phyloP scores from a whole-genome alignment of 805 yeast species.

The Candida rishiriensis region DNA sequence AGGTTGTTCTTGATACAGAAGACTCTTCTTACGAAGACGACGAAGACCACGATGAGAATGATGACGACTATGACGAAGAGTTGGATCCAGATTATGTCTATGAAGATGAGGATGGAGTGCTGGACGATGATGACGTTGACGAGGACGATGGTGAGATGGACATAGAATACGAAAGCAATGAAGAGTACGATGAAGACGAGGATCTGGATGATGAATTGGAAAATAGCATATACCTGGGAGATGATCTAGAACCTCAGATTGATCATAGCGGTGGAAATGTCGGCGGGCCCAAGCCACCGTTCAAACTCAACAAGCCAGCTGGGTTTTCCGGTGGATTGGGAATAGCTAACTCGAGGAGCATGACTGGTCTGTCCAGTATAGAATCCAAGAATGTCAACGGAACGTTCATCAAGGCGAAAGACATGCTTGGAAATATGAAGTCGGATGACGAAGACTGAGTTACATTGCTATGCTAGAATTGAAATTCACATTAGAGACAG shows the following conservation, averaged over 20 bases:
- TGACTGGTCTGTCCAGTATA: not conserved
- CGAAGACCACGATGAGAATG: constrained; percentile 27
- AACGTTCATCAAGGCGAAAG: not conserved
- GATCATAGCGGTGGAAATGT: not conserved
- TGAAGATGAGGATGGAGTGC: constrained; percentile 24
- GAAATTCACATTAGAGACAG: no score
- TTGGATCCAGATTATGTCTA: constrained; percentile 15
- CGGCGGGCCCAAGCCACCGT: no score
- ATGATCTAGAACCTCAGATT: constrained; percentile 1
- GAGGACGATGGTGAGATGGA: constrained; percentile 19
- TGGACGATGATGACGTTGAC: constrained; percentile 29
- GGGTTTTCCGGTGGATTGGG: not conserved
- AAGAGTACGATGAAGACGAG: constrained; percentile 27
- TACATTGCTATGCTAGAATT: no score
- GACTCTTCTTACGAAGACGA: constrained; percentile 24
- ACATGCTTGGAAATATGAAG: not conserved
- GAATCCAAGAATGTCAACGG: not conserved
- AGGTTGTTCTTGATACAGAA: constrained; percentile 20
- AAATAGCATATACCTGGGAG: constrained; percentile 14
- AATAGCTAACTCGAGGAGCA: not conserved
- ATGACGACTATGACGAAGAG: constrained; percentile 20
- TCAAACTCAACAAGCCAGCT: no score
- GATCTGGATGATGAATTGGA: constrained; percentile 20
- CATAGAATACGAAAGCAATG: constrained; percentile 23
- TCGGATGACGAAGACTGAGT: not conserved